Conservation (phyloP, 1,139 yeast genomes). For the Sugiyamaella castrensis region DNA sequence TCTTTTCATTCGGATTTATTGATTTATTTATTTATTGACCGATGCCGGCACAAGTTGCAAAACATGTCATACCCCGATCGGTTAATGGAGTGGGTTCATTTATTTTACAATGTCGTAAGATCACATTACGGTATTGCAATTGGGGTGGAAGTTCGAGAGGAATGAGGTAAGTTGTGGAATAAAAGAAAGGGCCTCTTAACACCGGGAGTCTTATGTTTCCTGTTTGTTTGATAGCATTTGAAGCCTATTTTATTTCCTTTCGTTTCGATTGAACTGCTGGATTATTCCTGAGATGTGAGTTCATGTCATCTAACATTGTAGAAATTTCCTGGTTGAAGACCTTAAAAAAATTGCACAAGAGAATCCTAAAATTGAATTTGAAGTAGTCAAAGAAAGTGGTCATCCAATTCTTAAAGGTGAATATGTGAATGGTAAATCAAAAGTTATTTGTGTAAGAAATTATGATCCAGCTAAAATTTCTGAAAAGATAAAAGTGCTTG, state of each 20-base stretch:
- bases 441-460: conserved; percentile 63
- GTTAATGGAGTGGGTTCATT: conserved; percentile 83
- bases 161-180: conserved; percentile 48
- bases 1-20: not conserved
- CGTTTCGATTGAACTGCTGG: too few species aligned
- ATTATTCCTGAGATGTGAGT: not conserved
- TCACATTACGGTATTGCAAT: conserved; percentile 78
- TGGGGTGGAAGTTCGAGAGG: conserved; percentile 96
- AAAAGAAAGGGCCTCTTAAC: not conserved
- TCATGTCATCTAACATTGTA: conserved; percentile 9
- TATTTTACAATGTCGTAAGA: conserved; percentile 68
- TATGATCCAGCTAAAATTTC: conserved; percentile 51
- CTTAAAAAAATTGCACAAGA: conserved; percentile 55
- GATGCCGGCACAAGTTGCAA: conserved; percentile 31
- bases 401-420: conserved; percentile 78
- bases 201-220: too few species aligned
- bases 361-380: conserved; percentile 69
- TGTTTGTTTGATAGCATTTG: too few species aligned
- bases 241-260: too few species aligned
- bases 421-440: conserved; percentile 48
- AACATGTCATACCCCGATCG: conserved; percentile 34
- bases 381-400: conserved; percentile 66
- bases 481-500: conserved; percentile 52
- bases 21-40: not conserved
- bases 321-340: conserved; percentile 58